Evolutionary conservation across 1,284 basidiomycete genomes (phyloP), one percentile per base, ranked within the genome.

Genomic region (Ustilago nuda): DNA sequence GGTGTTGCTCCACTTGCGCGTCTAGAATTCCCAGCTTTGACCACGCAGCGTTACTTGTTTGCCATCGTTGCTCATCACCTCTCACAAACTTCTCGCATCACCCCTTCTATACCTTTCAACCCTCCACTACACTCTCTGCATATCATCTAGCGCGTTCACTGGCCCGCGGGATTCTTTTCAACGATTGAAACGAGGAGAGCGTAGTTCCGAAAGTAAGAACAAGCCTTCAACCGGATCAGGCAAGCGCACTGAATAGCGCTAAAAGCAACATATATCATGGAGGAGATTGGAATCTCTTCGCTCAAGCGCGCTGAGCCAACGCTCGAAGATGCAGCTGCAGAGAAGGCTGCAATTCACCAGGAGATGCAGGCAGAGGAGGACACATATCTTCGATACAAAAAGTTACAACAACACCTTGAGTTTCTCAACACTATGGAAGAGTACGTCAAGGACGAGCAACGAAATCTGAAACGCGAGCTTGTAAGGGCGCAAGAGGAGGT

Each of bases 401-500:
- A 85, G 74, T 77, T 85, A 54, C 82, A 84, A 63, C 84, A 84
- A 58, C 84, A 85, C 57, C 80, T 85, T 51, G 83, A 85, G 55
- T 85, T 85, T 60, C 72, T 85, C 59, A 84, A 82, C 66, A 85
- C 84, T 33, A 85, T 85, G 84, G 82, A 85, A 46, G 67, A 93
- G 86, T 99, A 99, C 86, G 98, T 99, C 60, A 98, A 99, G 85
- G 97, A 99, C 82, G 97, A 99, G 87, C 96, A 98, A 84, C 93
- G 94, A 32, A 99, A 98, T 86, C 90, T 99, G 67, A 97, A 98
- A 87, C 92, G 96, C 66, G 97, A 99, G 87, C 92, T 99, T 66
- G 93, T 99, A 76, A 93, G 97, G 69, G 97, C 97, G 0, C 96
- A 99, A 84, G 97, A 99, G 87, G 97, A 99, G 88, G 97, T 99